A percentile compares a stretch with the other conserved stretches of the same genome.
Conservation (phyloP, 352 stramenopile species). For the Phytophthora boehmeriae region DNA sequence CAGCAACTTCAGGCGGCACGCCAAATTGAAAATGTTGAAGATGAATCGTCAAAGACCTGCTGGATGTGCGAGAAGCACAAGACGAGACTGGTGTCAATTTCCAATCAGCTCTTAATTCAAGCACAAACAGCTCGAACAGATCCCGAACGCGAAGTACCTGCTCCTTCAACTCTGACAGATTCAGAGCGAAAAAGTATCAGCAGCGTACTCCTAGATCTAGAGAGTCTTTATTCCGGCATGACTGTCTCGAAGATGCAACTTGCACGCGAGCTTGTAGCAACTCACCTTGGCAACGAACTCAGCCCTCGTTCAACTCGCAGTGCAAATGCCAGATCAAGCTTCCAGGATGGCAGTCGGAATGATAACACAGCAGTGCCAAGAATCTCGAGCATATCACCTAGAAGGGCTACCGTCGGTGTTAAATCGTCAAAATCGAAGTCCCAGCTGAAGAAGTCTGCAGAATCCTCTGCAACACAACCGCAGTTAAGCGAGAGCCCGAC, state of each 20-base stretch:
- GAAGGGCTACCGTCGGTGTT: constrained; percentile 5
- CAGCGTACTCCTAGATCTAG: constrained; percentile 50
- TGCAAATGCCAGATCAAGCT: constrained; percentile 4
- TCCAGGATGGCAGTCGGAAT: constrained; percentile 8
- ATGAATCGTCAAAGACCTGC: constrained; percentile 23
- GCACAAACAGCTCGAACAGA: neutral
- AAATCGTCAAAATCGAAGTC: constrained; percentile 13
- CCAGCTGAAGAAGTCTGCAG: constrained; percentile 16
- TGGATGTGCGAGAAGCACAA: constrained; percentile 61
- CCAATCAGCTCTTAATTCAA: constrained; percentile 38
- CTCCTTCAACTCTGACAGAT: constrained; percentile 30
- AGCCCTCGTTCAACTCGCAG: constrained; percentile 1
- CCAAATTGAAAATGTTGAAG: neutral
- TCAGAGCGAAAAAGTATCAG: constrained; percentile 45
- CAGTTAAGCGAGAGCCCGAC: constrained; percentile 6
- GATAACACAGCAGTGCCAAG: constrained; percentile 4
- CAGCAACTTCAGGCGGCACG: constrained; percentile 37
- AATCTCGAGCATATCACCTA: constrained; percentile 14
- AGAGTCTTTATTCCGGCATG: constrained; percentile 51
- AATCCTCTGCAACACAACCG: neutral
- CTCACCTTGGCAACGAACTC: constrained; percentile 15
- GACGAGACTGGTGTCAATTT: constrained; percentile 54
- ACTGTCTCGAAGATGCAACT: constrained; percentile 39
- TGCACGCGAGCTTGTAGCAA: constrained; percentile 30
- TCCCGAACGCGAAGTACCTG: constrained; percentile 17